These are phyloP conservation scores for Cymodocea nodosa DNA, from an alignment of 116 monocot species.

Conservation along the genomic window DNA sequence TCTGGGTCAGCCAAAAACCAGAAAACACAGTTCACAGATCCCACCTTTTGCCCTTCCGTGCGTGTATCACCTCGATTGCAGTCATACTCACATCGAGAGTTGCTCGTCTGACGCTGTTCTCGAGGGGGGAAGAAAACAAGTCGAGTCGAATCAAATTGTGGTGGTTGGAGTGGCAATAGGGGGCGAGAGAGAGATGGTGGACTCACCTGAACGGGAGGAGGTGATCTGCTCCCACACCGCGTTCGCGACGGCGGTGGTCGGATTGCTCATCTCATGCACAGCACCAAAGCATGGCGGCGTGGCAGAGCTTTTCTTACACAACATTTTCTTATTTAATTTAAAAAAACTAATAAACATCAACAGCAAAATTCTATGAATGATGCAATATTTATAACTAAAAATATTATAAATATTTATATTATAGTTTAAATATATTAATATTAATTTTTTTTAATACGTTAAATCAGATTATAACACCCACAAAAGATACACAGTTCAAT, in stretches of 20 bases:
- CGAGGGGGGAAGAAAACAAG: not conserved
- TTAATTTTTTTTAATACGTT: too few relatives aligned
- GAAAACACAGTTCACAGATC: conserved; percentile 1
- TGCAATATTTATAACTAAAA: too few relatives aligned
- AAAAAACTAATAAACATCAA: too few relatives aligned
- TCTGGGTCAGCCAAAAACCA: conserved; percentile 18
- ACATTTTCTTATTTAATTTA: too few relatives aligned
- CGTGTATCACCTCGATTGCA: too few relatives aligned
- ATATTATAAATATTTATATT: too few relatives aligned
- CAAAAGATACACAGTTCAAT: too few relatives aligned
- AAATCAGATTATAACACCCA: too few relatives aligned
- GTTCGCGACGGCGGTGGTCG: conserved; percentile 16
- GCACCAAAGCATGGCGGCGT: not conserved
- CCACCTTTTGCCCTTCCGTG: not conserved
- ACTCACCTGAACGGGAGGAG: conserved; percentile 16
- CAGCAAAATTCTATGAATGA: too few relatives aligned
- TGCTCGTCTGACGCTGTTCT: conserved; percentile 44
- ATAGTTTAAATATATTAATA: too few relatives aligned
- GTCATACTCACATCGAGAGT: conserved; percentile 30
- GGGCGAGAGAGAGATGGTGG: not conserved
- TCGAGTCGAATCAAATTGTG: too few relatives aligned
- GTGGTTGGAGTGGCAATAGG: not conserved
- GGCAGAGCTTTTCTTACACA: not conserved
- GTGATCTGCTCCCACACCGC: conserved; percentile 32
- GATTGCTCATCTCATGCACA: not conserved